A percentile compares a stretch with the other conserved stretches of the same genome.
Conservation (phyloP, 257 asterid genomes). For the Asclepias syriaca region DNA sequence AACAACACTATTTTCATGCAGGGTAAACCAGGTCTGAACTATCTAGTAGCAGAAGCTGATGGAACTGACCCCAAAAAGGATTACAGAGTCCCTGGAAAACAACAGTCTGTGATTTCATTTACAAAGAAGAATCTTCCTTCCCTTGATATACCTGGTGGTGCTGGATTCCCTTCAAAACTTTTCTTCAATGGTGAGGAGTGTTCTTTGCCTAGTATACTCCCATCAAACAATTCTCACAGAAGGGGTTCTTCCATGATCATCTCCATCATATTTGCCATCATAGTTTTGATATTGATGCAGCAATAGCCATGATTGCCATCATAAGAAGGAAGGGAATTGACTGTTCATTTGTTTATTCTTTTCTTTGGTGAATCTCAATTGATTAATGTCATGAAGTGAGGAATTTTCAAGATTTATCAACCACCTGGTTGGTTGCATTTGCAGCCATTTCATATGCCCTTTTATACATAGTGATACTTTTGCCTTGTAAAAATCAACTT, state of each 20-base stretch:
- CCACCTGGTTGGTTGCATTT: not conserved
- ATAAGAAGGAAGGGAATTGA: not conserved
- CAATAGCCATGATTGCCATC: conserved; percentile 24
- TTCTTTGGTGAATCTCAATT: conserved; percentile 11
- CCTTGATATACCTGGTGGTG: conserved; percentile 54
- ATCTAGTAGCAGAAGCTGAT: conserved; percentile 64
- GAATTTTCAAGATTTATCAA: not conserved
- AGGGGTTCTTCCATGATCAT: conserved; percentile 24
- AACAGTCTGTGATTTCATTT: conserved; percentile 89
- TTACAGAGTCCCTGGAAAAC: conserved; percentile 76
- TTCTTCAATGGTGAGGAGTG: conserved; percentile 97
- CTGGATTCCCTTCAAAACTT: conserved; percentile 82
- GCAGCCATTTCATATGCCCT: not conserved
- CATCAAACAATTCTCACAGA: conserved; percentile 38
- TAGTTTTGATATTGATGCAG: conserved; percentile 34
- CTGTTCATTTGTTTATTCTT: conserved; percentile 65
- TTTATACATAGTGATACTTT: not conserved
- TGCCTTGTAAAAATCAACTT: conserved; percentile 17
- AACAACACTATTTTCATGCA: conserved; percentile 82
- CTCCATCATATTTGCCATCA: conserved; percentile 20
- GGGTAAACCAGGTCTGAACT: conserved; percentile 70
- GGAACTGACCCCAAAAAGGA: conserved; percentile 48
- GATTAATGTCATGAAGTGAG: not conserved
- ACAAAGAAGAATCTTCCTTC: conserved; percentile 69
- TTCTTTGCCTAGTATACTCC: conserved; percentile 57